Conservation (phyloP, 2,329 filamentous ascomycete species). For the Phyllosticta ampelicida region DNA sequence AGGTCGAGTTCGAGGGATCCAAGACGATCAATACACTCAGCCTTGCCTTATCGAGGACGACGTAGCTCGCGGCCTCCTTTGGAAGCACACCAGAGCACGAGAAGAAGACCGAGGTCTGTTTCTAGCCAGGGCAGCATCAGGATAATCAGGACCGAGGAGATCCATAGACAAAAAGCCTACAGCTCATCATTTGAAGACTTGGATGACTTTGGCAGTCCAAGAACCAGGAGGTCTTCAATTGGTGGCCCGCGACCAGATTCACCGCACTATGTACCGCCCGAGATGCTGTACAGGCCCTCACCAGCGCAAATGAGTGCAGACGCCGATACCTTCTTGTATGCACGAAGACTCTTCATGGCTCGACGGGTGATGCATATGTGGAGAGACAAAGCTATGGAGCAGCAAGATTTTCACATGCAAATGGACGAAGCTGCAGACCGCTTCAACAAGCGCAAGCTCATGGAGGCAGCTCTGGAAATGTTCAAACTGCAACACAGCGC, state of each 20-base stretch:
- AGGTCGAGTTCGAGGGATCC: neutral
- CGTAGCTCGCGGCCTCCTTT: conserved; percentile 1
- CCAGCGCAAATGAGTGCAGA: conserved; percentile 41
- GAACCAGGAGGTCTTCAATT: conserved; percentile 5
- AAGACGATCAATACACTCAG: neutral
- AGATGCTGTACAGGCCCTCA: conserved; percentile 37
- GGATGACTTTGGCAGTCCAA: neutral
- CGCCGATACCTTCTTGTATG: conserved; percentile 33
- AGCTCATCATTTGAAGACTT: conserved; percentile 2
- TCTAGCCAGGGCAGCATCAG: conserved; percentile 27
- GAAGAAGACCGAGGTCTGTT: conserved; percentile 20
- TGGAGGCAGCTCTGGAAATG: conserved; percentile 10
- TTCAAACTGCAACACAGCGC: conserved; percentile 1
- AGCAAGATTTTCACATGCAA: conserved; percentile 18
- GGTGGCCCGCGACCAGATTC: neutral
- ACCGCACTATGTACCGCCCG: conserved; percentile 16
- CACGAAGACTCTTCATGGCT: conserved; percentile 25
- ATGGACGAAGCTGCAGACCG: conserved; percentile 17
- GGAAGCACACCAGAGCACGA: conserved; percentile 11
- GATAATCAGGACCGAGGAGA: conserved; percentile 17
- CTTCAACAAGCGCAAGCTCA: conserved; percentile 8
- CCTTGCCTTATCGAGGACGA: neutral
- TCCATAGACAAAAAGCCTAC: neutral
- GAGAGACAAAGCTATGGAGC: conserved; percentile 26
- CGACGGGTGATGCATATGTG: conserved; percentile 32